Evolutionary conservation across 441 rosid genomes (phyloP).

Genomic region (Pelargonium citronellum): DNA sequence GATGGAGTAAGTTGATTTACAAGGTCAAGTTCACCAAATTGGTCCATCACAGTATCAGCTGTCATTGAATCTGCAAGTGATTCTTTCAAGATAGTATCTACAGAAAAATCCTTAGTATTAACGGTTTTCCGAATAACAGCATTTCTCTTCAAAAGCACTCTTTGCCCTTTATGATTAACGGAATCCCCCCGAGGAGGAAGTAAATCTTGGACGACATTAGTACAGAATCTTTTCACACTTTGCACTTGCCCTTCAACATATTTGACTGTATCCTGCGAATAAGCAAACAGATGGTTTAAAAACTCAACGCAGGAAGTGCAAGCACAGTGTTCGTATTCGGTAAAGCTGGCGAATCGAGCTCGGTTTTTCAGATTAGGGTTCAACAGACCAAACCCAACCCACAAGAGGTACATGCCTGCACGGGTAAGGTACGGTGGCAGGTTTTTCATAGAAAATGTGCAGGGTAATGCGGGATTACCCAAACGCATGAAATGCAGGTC

Average conservation of each 20-base stretch:
- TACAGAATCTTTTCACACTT: slow-evolving; percentile 38
- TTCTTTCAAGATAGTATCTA: slow-evolving; percentile 15
- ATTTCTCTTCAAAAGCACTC: slow-evolving; percentile 20
- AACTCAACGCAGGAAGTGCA: neutral
- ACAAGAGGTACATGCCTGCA: neutral
- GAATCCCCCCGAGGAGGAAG: slow-evolving; percentile 26
- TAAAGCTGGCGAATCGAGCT: too few relatives aligned
- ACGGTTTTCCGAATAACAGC: slow-evolving; percentile 19
- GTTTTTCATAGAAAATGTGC: neutral
- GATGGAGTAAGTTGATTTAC: slow-evolving; percentile 21
- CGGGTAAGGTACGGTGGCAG: neutral
- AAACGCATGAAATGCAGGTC: too few relatives aligned
- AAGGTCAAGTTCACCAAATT: slow-evolving; percentile 10
- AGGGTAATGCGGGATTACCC: too few relatives aligned
- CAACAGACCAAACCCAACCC: too few relatives aligned
- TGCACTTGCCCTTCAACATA: slow-evolving; percentile 49
- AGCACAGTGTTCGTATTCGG: neutral
- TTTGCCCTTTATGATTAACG: slow-evolving; percentile 31
- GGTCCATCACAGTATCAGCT: slow-evolving; percentile 16
- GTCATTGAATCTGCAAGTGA: slow-evolving; percentile 19
- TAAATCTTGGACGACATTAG: slow-evolving; percentile 38
- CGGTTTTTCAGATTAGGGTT: too few relatives aligned
- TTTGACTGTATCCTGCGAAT: slow-evolving; percentile 39
- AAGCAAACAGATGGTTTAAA: neutral
- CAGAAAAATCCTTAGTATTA: neutral